Percentiles rank a stretch among this genome's conserved stretches.
Conservation (phyloP, 1,284 basidiomycete species). For the Peniophora sp. region DNA sequence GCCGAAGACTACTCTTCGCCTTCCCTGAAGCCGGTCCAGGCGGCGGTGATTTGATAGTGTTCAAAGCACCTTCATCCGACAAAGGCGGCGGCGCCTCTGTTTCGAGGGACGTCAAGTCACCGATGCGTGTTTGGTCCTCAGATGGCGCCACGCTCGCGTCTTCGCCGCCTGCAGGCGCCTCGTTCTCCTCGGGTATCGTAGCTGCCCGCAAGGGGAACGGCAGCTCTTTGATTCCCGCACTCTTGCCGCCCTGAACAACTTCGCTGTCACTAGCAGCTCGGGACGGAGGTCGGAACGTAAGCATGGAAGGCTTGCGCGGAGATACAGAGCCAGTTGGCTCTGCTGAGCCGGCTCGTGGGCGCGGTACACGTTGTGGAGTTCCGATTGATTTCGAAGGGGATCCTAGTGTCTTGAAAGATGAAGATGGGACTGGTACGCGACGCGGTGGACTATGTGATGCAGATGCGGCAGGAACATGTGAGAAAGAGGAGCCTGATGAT, state of each 20-base stretch:
- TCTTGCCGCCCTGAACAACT: too few relatives aligned
- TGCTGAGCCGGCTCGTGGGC: constrained; percentile 11
- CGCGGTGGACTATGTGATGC: constrained; percentile 13
- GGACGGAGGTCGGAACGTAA: constrained; percentile 12
- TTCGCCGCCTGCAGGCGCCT: constrained; percentile 2
- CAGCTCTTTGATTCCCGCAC: too few relatives aligned
- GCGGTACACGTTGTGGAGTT: constrained; percentile 7
- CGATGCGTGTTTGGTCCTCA: too few relatives aligned
- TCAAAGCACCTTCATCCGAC: too few relatives aligned
- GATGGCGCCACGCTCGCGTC: not conserved
- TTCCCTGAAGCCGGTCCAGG: too few relatives aligned
- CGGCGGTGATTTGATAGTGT: too few relatives aligned
- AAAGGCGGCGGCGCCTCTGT: too few relatives aligned
- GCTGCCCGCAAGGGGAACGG: too few relatives aligned
- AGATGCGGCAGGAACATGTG: constrained; percentile 8
- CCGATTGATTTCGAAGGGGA: constrained; percentile 18
- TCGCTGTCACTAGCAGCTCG: not conserved
- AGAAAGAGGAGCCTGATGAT: constrained; percentile 8
- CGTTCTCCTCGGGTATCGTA: constrained; percentile 16
- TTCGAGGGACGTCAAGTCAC: too few relatives aligned
- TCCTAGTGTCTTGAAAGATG: constrained; percentile 26
- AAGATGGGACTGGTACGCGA: constrained; percentile 10
- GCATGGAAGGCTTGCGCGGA: constrained; percentile 4
- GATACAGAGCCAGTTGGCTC: constrained; percentile 3
- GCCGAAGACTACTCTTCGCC: constrained; percentile 41